Evolutionary conservation across 1,284 basidiomycete species (phyloP), one percentile per base, ranked within the genome.

Genomic region (Sporisorium reilianum): DNA sequence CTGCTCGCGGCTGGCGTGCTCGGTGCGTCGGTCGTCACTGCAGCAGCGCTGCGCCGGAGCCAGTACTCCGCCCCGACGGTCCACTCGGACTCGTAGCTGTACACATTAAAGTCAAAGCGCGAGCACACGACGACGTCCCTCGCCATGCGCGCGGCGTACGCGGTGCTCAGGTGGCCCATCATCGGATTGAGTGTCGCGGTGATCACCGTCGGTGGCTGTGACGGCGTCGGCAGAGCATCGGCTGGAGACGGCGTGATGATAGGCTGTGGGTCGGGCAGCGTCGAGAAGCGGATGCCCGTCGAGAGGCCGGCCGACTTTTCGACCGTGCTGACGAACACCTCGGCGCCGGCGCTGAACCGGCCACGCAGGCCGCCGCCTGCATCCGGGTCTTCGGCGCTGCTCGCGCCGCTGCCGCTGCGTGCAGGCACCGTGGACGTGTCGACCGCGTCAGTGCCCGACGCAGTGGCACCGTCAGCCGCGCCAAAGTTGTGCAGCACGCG

Each of bases 141-240:
- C 1, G 93, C 92, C 26, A 95, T 91, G 53, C 91, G 90, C 0
- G 95, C 94, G 0, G 94, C 92, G 84, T 98, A 98, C 26, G 95
- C 93, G 1, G 91, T 89, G 3, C 93, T 93, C 30, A 98, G 88
- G 81, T 97, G 95, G 0, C 96, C 96, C 76, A 98, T 91, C 89
- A 99, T 94, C 1, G 96, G 96, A 85, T 97, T 98, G 84, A 97
- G 93, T 11, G 96, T 89, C 2, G 95, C 92, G 1, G 95, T 96
- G 70, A 97, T 91, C 5, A 94, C 95, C 0, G 95, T 97, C 0
- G 96, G 94, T 0, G 96, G 87, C 28, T 85, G 84, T 0, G 85
- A 84, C 1, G 85, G 81, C 22, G n/a, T 59, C 49, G 23, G 40
- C 40, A n/a, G n/a, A n/a, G n/a, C n/a, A n/a, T n/a, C n/a, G n/a